A percentile compares a stretch with the other conserved stretches of the same genome.
Evolutionary conservation across 208 protist species (phyloP).

Genomic region (Trypanosoma cruzi): DNA sequence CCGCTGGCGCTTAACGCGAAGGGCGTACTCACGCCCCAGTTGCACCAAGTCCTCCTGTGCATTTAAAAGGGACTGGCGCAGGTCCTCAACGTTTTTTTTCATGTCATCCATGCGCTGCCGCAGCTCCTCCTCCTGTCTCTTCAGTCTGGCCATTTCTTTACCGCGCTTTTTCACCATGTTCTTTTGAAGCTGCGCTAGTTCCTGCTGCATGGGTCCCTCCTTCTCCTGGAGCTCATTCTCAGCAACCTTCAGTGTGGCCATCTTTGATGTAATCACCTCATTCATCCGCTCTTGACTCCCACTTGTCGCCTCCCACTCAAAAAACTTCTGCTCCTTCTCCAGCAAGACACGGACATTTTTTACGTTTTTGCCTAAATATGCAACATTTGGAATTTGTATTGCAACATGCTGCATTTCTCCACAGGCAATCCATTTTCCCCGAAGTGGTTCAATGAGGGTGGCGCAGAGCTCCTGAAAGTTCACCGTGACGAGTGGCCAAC

Average conservation of each 20-base stretch:
- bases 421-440: constrained; percentile 14
- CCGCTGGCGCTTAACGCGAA: constrained; percentile 40
- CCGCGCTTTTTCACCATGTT: constrained; percentile 42
- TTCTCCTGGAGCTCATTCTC: constrained; percentile 6
- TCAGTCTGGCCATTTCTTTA: constrained; percentile 56
- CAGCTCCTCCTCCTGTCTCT: constrained; percentile 58
- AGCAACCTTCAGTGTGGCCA: neutral
- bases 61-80: constrained; percentile 17
- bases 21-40: constrained; percentile 47
- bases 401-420: constrained; percentile 23
- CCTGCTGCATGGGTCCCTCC: constrained; percentile 10
- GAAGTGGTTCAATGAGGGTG: constrained; percentile 50
- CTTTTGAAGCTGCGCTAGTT: constrained; percentile 25
- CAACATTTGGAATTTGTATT: constrained; percentile 32
- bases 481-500: constrained; percentile 55
- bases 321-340: constrained; percentile 6
- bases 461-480: constrained; percentile 61
- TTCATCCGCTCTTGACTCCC: constrained; percentile 1
- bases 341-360: constrained; percentile 7
- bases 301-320: constrained; percentile 2
- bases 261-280: constrained; percentile 8
- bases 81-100: constrained; percentile 21
- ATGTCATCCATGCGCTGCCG: constrained; percentile 31
- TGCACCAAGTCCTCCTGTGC: constrained; percentile 44
- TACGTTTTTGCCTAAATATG: neutral